phyloP scores from a whole-genome alignment of 140 eudicot genomes.

The Bidens hawaiensis region DNA sequence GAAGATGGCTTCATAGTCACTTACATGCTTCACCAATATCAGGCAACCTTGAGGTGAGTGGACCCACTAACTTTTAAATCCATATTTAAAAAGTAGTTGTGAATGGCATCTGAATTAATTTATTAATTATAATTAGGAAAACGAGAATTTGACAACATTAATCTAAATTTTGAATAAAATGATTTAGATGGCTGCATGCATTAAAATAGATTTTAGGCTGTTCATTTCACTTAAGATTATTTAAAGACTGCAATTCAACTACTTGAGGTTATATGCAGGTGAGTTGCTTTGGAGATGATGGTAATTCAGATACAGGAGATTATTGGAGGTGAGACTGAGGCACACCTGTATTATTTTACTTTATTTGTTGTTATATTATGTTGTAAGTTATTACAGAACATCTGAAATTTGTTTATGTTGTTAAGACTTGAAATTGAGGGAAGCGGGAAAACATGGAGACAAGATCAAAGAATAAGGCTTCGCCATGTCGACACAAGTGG shows the following conservation, averaged over 20 bases:
- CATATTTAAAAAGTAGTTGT: not conserved
- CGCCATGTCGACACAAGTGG: constrained; percentile 85
- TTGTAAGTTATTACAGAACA: not conserved
- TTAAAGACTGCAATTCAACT: constrained; percentile 8
- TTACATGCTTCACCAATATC: constrained; percentile 96
- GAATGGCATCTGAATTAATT: not conserved
- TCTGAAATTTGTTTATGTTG: constrained; percentile 21
- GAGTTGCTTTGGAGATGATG: constrained; percentile 90
- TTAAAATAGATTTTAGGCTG: not conserved
- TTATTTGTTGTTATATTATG: not conserved
- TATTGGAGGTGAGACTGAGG: constrained; percentile 67
- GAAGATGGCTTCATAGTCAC: constrained; percentile 95
- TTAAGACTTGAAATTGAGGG: constrained; percentile 84
- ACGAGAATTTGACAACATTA: not conserved
- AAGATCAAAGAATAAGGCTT: constrained; percentile 88
- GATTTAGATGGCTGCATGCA: not conserved
- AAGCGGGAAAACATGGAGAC: constrained; percentile 82
- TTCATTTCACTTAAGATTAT: constrained; percentile 9
- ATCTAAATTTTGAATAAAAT: not conserved
- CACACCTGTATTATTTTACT: not conserved
- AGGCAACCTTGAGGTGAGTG: constrained; percentile 76
- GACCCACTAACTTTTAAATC: not conserved
- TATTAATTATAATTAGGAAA: not conserved
- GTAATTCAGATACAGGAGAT: constrained; percentile 89
- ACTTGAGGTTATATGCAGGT: constrained; percentile 48